Evolutionary conservation across 768 basidiomycete genomes (phyloP), one percentile per base, ranked within the genome.

Genomic region (Mycena vulgaris): DNA sequence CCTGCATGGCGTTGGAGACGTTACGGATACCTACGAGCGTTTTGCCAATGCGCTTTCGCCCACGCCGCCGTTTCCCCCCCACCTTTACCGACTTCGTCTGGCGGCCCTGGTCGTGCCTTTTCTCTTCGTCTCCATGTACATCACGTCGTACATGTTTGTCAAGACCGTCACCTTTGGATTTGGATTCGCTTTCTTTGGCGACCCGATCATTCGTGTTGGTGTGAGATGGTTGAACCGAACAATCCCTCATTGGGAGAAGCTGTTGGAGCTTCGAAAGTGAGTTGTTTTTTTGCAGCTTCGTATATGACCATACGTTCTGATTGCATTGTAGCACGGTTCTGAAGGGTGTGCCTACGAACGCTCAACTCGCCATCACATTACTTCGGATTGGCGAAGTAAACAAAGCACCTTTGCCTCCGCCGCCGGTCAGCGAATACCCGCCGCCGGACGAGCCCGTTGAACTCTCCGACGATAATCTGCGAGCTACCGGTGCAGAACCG

Each of bases 331-430:
- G 80, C 51, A 77, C 83, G 14, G 69, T 86, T 47, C 77, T 86
- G 30, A 72, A 72, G 2, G 83, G 83, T 23, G 82, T 83, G 0
- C 85, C 85, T 11, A 85, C 84, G 48, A 84, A 86, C 68, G 81
- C 83, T 33, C 85, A 86, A 66, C 80, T 86, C 13, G 75, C 84
- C 16, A 68, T 85, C 25, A 82, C 84, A 11, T 74, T 86, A 23
- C 77, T 85, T 5, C 80, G 85, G 6, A 75, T 84, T 28, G 84
- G 80, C 7, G 85, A 86, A 69, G 75, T 66, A 30, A 76, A 77
- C 45, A 79, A 80, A 37, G 73, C 78, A 3, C 85, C 85, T 2
- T 66, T 85, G 0, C 84, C 85, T 13, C 83, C 82, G 3, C 82
- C 84, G 33, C 80, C 76, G 13, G 51, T 79, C 11, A 57, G 45